phyloP scores from a whole-genome alignment of 2,329 filamentous ascomycete species.

The Paracorniculantispora psalliotae region DNA sequence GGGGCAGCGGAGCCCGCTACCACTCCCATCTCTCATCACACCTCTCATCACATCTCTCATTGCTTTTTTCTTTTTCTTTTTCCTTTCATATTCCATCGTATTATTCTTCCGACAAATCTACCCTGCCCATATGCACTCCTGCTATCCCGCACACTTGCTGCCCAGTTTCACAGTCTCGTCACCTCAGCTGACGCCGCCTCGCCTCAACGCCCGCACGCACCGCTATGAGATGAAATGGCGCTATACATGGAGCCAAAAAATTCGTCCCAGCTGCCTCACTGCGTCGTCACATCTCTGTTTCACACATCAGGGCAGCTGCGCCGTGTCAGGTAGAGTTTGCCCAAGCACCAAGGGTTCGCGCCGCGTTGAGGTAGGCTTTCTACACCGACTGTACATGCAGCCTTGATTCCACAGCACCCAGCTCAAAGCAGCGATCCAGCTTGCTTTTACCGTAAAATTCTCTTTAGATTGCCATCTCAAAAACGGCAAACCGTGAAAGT shows the following conservation, averaged over 20 bases:
- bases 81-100: not conserved
- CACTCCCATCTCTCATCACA: not conserved
- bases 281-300: no score
- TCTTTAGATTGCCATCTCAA: not conserved
- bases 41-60: not conserved
- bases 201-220: no score
- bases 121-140: not conserved
- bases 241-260: not conserved
- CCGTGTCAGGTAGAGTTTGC: no score
- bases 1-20: not conserved
- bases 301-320: no score
- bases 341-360: no score
- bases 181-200: not conserved
- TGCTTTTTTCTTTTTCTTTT: not conserved
- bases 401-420: no score
- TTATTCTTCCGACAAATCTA: not conserved
- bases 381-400: no score
- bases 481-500: no score
- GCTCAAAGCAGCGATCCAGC: no score
- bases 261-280: not conserved
- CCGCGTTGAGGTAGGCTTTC: no score
- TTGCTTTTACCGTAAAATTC: no score
- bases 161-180: not conserved
- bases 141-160: not conserved
- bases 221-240: not conserved